Evolutionary conservation across 1,284 basidiomycete species (phyloP).

Genomic region (Trichosporon sp.): DNA sequence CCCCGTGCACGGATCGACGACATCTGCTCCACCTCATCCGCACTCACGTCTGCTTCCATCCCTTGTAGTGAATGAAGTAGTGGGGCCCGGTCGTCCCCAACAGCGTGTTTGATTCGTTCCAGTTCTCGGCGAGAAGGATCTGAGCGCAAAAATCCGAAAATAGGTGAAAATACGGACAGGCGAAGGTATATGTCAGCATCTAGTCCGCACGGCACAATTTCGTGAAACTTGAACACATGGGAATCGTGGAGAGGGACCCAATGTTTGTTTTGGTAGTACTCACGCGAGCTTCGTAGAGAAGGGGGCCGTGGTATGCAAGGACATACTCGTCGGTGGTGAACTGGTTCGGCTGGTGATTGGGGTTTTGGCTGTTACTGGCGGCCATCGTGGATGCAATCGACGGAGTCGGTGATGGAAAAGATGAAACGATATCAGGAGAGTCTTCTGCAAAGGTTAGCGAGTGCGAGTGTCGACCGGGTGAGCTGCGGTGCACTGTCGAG

Average conservation of each 20-base stretch:
- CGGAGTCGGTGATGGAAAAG: not conserved
- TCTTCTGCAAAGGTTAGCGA: not conserved
- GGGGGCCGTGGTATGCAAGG: constrained; percentile 87
- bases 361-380: constrained; percentile 2
- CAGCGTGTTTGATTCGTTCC: constrained; percentile 65
- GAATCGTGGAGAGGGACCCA: constrained; percentile 13
- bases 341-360: constrained; percentile 30
- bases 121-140: constrained; percentile 74
- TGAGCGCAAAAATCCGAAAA: constrained; percentile 24
- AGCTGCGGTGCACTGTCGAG: not conserved
- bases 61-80: constrained; percentile 97
- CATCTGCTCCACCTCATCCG: not conserved
- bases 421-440: not conserved
- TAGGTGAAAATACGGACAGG: not conserved
- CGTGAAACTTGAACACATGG: constrained; percentile 8
- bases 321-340: constrained; percentile 66
- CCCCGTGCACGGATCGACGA: not conserved
- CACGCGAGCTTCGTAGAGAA: constrained; percentile 90
- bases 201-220: not conserved
- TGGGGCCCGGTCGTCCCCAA: constrained; percentile 69
- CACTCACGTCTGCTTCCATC: constrained; percentile 95
- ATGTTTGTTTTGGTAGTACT: constrained; percentile 26
- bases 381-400: constrained; percentile 16
- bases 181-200: constrained; percentile 22
- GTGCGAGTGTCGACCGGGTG: not conserved